Evolutionary conservation across 2,329 filamentous ascomycete genomes (phyloP), one percentile per base, ranked within the genome.

Genomic region (Aspergillus japonicus): DNA sequence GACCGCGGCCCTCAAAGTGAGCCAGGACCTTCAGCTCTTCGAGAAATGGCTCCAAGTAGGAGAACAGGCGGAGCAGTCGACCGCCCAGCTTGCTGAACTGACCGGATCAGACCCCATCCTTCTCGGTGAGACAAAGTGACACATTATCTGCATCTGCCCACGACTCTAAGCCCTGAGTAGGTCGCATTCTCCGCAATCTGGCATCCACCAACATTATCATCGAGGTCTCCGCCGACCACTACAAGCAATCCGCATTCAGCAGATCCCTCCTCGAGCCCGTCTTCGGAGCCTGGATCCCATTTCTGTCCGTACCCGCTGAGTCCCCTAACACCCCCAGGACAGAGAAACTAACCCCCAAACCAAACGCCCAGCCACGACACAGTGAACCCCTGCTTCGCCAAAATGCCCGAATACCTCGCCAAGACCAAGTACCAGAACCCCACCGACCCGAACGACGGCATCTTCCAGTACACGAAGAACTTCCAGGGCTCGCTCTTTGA

Each of bases 181-280:
- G 21, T 14, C 56, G 56, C 23, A 53, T 58, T 12, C 50, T 58
- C 35, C 50, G 56, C 21, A 50, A 58, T 39, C 50, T 58, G 5
- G 29, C 50, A 5, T 10, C 50, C 19, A 54, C 14, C 42, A 29
- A 58, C 23, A 23, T 58, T 21, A 23, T 58, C 19, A 31, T 48
- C 7, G 39, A 58, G 23, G 8, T 24, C 12, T 35, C 56, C 4
- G 12, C 23, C 16, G 42, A 44, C 16, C 23, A 24, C 8, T 58
- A 47, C 16, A 42, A 54, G 14, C 56, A 44, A 26, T 54, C 50
- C 19, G 16, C 29, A n/a, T 56, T 56, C 24, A 50, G 23, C 12
- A 48, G 35, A 6, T 44, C 54, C 21, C 47, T 56, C 19, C 44
- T 56, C 11, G 24, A 56, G 31, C 47, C 54, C 5, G 31, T 56